Conservation (phyloP, 345 rosid genomes). For the Mercurialis annua region DNA sequence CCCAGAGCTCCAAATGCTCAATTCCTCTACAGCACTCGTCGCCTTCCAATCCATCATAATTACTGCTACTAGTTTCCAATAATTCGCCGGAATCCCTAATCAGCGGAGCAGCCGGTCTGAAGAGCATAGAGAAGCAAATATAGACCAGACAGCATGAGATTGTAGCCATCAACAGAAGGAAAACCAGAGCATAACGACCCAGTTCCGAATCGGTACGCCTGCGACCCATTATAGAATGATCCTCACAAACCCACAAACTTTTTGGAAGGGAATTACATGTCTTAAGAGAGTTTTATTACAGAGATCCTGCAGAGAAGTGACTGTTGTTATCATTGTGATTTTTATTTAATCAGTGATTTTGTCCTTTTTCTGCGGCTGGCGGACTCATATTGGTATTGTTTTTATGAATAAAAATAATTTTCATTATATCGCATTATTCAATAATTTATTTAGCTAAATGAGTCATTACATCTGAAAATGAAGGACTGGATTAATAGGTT, state of each 20-base stretch:
- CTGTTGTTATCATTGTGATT: no score
- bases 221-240: slow-evolving; percentile 28
- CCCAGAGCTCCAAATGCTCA: slow-evolving; percentile 47
- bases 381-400: no score
- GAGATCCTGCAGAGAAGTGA: no score
- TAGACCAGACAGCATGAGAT: slow-evolving; percentile 31
- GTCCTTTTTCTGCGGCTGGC: no score
- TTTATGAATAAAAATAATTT: no score
- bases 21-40: slow-evolving; percentile 39
- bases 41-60: slow-evolving; percentile 8
- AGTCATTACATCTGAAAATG: no score
- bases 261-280: no score
- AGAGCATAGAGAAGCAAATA: slow-evolving; percentile 21
- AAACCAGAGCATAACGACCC: slow-evolving; percentile 21
- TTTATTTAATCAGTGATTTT: no score
- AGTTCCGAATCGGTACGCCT: slow-evolving; percentile 24
- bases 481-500: no score
- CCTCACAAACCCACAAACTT: not conserved
- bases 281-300: no score
- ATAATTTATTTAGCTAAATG: no score
- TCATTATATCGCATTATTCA: no score
- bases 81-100: slow-evolving; percentile 8
- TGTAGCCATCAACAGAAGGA: slow-evolving; percentile 25
- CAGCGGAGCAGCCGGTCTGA: slow-evolving; percentile 12
- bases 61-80: slow-evolving; percentile 3